Evolutionary conservation across 1,284 basidiomycete species (phyloP).

Genomic region (Cryptococcus deneoformans): DNA sequence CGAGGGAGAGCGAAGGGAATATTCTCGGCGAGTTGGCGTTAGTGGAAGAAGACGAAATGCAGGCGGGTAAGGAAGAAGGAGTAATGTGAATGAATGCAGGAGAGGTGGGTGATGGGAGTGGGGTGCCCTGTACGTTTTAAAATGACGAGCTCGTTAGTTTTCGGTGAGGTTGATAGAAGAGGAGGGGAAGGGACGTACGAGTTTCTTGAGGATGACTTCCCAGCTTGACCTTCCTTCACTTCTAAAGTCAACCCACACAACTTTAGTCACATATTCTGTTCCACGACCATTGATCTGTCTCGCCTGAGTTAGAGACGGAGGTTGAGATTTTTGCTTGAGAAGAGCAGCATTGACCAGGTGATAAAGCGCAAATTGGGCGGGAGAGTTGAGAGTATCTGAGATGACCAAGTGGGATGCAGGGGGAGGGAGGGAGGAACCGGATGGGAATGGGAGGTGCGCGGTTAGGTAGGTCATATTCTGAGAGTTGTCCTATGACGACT

Average conservation of each 20-base stretch:
- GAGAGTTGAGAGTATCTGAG: slow-evolving; percentile 42
- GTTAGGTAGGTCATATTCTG: slow-evolving; percentile 34
- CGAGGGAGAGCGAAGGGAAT: too few species aligned
- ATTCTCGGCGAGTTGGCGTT: too few species aligned
- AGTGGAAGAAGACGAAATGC: neutral
- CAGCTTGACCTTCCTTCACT: slow-evolving; percentile 30
- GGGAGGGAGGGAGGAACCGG: slow-evolving; percentile 29
- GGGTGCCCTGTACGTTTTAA: slow-evolving; percentile 19
- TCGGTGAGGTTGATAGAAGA: neutral
- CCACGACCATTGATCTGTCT: too few species aligned
- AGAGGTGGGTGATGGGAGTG: slow-evolving; percentile 16
- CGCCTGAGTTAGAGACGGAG: too few species aligned
- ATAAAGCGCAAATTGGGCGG: slow-evolving; percentile 38
- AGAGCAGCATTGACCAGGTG: slow-evolving; percentile 37
- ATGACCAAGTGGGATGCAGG: slow-evolving; percentile 37
- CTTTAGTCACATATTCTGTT: slow-evolving; percentile 3
- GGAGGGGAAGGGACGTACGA: slow-evolving; percentile 22
- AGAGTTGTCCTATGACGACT: too few species aligned
- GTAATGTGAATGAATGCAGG: slow-evolving; percentile 25
- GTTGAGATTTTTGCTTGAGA: neutral
- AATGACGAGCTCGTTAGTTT: slow-evolving; percentile 1
- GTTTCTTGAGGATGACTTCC: slow-evolving; percentile 37
- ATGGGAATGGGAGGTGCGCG: slow-evolving; percentile 30
- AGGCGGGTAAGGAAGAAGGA: slow-evolving; percentile 24
- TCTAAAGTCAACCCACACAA: slow-evolving; percentile 43